Conservation (phyloP, 345 rosid species). For the Pistacia atlantica region DNA sequence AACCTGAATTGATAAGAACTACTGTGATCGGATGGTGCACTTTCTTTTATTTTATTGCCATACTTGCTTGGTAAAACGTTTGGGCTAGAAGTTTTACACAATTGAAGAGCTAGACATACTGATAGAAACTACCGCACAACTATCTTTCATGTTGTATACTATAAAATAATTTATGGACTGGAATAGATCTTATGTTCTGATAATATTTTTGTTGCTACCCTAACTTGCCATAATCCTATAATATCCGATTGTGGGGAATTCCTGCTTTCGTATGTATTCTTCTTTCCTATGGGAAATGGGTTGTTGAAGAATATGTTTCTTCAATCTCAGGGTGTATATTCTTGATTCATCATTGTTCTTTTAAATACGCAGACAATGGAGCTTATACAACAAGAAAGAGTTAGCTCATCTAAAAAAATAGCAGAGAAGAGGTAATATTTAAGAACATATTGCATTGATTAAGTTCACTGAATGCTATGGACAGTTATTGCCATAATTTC, state of each 20-base stretch:
- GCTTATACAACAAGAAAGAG: slow-evolving; percentile 63
- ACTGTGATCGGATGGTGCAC: too few species aligned
- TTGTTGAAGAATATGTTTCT: background rate
- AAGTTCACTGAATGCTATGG: too few species aligned
- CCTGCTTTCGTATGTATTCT: background rate
- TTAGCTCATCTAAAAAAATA: slow-evolving; percentile 50
- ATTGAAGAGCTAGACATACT: too few species aligned
- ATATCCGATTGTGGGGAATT: background rate
- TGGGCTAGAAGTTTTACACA: too few species aligned
- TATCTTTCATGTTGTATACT: too few species aligned
- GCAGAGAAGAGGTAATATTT: slow-evolving; percentile 55
- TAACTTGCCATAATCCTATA: background rate
- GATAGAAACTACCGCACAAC: too few species aligned
- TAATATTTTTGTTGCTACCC: background rate
- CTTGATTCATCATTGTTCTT: background rate
- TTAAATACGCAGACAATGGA: slow-evolving; percentile 47
- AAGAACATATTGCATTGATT: slow-evolving; percentile 15
- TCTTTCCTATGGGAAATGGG: background rate
- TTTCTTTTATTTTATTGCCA: too few species aligned
- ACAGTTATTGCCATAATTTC: background rate
- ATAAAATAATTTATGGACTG: too few species aligned
- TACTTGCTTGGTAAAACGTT: too few species aligned
- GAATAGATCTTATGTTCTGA: background rate
- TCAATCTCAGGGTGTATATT: background rate
- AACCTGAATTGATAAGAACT: too few species aligned